Evolutionary conservation across 2,329 filamentous ascomycete genomes (phyloP), one percentile per base, ranked within the genome.

Genomic region (Fusarium scirpi): DNA sequence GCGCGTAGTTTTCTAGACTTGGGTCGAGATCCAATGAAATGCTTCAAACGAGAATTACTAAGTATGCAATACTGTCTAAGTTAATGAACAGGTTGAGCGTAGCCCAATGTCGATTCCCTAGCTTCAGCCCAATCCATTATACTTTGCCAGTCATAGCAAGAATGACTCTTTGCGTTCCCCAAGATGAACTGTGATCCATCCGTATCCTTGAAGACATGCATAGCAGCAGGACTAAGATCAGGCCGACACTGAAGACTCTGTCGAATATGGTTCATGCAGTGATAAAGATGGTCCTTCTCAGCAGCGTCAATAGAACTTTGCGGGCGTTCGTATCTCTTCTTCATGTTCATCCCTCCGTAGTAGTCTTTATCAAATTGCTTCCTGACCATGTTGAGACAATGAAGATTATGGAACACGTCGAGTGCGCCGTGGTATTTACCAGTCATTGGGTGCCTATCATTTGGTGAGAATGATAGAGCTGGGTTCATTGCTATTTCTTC

Each of bases 1-100:
- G 65, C 60, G 66, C 66, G 47, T 69, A 62, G 45, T 24, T 40
- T 34, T 54, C 32, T 18, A 48, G n/a, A 56, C 30, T 25, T 27
- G 32, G 24, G 20, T 16, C 27, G n/a, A 27, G 45, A 34, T 30
- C 63, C 62, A 66, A 62, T 66, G 16, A 67, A 40, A 38, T 18
- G 25, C 20, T 30, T 38, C 34, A 4, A 45, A 8, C 7, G 30
- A 15, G 12, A 47, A 38, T 41, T 38, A 41, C 22, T 20, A 52
- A 52, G n/a, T 38, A 9, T 38, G 2, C 34, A 12, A 12, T n/a
- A 22, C 41, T 24, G 9, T 44, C 49, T 53, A n/a, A 53, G 16
- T 43, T n/a, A 27, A 53, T 20, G 18, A 38, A 38, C 34, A 29
- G 49, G 49, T 43, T 53, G 49, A 43, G 49, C 41, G 22, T 53